Percentiles rank a stretch among this genome's conserved stretches.
These are phyloP conservation scores for Lactifluus subvellereus DNA, from an alignment of 768 basidiomycete genomes.

Conservation along the genomic window DNA sequence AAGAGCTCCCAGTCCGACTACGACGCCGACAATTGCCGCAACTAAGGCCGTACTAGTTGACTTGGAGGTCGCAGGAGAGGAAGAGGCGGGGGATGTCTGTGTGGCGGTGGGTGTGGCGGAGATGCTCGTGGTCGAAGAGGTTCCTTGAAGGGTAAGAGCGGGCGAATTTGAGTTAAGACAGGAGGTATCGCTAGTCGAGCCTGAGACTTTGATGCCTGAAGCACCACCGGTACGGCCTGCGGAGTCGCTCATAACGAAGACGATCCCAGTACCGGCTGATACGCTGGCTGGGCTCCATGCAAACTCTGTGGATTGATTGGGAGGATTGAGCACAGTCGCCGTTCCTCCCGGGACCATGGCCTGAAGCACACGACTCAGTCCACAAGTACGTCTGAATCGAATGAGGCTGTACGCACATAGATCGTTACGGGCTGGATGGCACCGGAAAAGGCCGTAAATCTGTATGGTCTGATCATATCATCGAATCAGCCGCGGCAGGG, in stretches of 20 bases:
- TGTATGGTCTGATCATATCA: not conserved
- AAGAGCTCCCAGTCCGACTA: not conserved
- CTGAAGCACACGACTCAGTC: constrained; percentile 30
- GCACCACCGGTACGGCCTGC: constrained; percentile 48
- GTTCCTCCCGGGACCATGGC: constrained; percentile 61
- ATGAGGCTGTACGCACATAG: constrained; percentile 34
- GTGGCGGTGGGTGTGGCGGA: not conserved
- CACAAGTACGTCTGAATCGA: constrained; percentile 1
- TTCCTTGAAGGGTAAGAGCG: constrained; percentile 38
- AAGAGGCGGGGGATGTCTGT: not conserved
- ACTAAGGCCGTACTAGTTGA: not conserved
- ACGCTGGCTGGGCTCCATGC: constrained; percentile 52
- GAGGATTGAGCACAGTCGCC: constrained; percentile 40
- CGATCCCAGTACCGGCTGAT: constrained; percentile 48
- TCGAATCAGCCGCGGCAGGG: not conserved
- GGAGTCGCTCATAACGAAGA: constrained; percentile 56
- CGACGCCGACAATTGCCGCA: not conserved
- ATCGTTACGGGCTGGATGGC: constrained; percentile 53
- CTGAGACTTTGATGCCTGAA: constrained; percentile 48
- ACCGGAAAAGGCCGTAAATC: constrained; percentile 34
- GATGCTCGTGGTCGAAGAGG: not conserved
- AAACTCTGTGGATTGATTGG: constrained; percentile 36
- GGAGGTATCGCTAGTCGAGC: constrained; percentile 40
- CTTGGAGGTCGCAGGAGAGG: not conserved
- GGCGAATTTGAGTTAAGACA: constrained; percentile 53